These are phyloP conservation scores for Gentiana dahurica DNA, from an alignment of 257 asterid genomes.

Conservation along the genomic window DNA sequence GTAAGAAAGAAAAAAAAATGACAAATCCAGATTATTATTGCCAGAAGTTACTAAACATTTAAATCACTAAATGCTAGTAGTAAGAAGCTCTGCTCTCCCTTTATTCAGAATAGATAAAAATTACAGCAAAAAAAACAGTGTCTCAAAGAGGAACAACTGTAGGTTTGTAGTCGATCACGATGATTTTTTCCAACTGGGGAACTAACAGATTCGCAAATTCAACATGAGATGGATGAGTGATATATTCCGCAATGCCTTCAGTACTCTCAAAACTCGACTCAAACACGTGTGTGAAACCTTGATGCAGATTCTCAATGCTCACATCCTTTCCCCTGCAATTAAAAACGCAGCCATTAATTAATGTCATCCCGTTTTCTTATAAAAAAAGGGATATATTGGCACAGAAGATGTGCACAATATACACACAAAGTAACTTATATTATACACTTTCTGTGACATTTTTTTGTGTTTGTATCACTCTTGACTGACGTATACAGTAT, in stretches of 20 bases:
- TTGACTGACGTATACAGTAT: too few species aligned
- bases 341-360: conserved; percentile 1
- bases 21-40: too few species aligned
- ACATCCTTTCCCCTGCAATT: conserved; percentile 70
- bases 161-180: conserved; percentile 67
- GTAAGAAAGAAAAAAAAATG: too few species aligned
- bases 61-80: too few species aligned
- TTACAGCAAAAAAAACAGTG: neutral
- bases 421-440: too few species aligned
- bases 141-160: conserved; percentile 29
- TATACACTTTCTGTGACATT: too few species aligned
- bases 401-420: too few species aligned
- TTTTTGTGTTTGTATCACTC: too few species aligned
- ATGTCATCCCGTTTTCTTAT: neutral
- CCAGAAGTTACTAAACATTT: too few species aligned
- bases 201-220: conserved; percentile 39
- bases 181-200: conserved; percentile 52
- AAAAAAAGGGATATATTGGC: too few species aligned
- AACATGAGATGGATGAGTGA: conserved; percentile 55
- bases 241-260: conserved; percentile 63
- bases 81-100: too few species aligned
- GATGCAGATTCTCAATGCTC: conserved; percentile 63
- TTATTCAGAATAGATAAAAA: too few species aligned
- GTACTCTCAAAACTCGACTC: conserved; percentile 77
- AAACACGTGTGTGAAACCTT: conserved; percentile 86